Conservation (phyloP, 768 basidiomycete genomes). For the Steccherinum ochraceum region DNA sequence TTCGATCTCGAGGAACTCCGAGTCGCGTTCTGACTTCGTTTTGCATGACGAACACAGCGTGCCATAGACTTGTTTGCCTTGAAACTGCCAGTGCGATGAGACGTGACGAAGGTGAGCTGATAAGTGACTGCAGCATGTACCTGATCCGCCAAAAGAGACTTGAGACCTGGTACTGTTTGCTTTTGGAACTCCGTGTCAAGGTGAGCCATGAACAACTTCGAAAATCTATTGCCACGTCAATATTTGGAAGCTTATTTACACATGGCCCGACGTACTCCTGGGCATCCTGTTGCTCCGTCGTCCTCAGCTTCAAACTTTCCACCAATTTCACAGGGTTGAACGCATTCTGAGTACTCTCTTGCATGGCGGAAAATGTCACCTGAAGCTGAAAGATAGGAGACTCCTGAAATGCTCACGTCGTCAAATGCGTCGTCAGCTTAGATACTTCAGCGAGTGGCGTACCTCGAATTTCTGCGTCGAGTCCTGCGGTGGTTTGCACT, state of each 20-base stretch:
- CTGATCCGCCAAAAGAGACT: conserved; percentile 68
- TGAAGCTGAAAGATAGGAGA: conserved; percentile 77
- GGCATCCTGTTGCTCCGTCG: conserved; percentile 91
- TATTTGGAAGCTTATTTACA: not conserved
- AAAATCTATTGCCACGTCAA: conserved; percentile 52
- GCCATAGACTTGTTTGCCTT: conserved; percentile 77
- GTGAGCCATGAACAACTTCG: conserved; percentile 90
- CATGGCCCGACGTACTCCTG: conserved; percentile 62
- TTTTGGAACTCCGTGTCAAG: conserved; percentile 84
- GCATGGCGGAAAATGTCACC: conserved; percentile 80
- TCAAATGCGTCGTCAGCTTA: not conserved
- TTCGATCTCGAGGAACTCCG: conserved; percentile 86
- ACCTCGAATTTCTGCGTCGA: conserved; percentile 39
- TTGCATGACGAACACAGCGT: conserved; percentile 72
- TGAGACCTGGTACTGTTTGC: conserved; percentile 57
- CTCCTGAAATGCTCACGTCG: conserved; percentile 40
- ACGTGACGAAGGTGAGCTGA: not conserved
- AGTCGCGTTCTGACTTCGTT: conserved; percentile 57
- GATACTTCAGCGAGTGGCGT: not conserved
- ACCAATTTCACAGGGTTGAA: conserved; percentile 85
- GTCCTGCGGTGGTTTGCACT: conserved; percentile 56
- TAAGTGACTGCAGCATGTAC: conserved; percentile 30
- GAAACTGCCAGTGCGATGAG: conserved; percentile 71
- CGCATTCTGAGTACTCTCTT: conserved; percentile 58
- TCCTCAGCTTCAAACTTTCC: conserved; percentile 74